A percentile compares a stretch with the other conserved stretches of the same genome.
Evolutionary conservation across 2,329 filamentous ascomycete genomes (phyloP).

Genomic region (Plectosphaerella cucumerina): DNA sequence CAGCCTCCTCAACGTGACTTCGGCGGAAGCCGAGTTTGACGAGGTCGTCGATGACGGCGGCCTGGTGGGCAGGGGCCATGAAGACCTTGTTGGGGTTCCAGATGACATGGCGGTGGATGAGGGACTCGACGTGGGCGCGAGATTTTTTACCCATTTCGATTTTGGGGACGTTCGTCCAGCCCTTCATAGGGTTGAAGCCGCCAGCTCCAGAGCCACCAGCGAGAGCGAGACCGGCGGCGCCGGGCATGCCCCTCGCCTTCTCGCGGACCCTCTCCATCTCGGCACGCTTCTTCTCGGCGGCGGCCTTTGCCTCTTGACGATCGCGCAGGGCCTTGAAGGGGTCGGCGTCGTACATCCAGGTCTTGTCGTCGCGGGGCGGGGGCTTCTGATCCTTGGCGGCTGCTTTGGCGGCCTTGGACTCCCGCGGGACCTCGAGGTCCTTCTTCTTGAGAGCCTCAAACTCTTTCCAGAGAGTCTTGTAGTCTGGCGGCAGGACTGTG

Average conservation of each 20-base stretch:
- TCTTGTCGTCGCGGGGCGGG: conserved; percentile 49
- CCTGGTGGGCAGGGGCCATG: conserved; percentile 55
- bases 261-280: conserved; percentile 65
- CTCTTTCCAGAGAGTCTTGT: conserved; percentile 87
- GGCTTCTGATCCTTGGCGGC: conserved; percentile 57
- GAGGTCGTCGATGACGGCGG: conserved; percentile 67
- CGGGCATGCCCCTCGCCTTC: conserved; percentile 61
- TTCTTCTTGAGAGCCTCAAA: conserved; percentile 78
- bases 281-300: conserved; percentile 73
- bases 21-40: conserved; percentile 77
- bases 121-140: conserved; percentile 70
- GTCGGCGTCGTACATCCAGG: conserved; percentile 93
- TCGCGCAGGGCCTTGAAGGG: conserved; percentile 81
- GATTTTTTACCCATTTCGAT: conserved; percentile 89
- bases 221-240: conserved; percentile 52
- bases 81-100: conserved; percentile 82
- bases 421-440: conserved; percentile 56
- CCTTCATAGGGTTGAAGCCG: conserved; percentile 53
- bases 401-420: conserved; percentile 38
- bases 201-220: conserved; percentile 37
- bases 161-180: conserved; percentile 82
- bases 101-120: conserved; percentile 72
- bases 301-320: conserved; percentile 70
- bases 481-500: conserved; percentile 87
- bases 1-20: conserved; percentile 85